A percentile compares a stretch with the other conserved stretches of the same genome.
These are phyloP conservation scores for Alternaria sp. DNA, from an alignment of 2,329 filamentous ascomycete species.

Conservation along the genomic window DNA sequence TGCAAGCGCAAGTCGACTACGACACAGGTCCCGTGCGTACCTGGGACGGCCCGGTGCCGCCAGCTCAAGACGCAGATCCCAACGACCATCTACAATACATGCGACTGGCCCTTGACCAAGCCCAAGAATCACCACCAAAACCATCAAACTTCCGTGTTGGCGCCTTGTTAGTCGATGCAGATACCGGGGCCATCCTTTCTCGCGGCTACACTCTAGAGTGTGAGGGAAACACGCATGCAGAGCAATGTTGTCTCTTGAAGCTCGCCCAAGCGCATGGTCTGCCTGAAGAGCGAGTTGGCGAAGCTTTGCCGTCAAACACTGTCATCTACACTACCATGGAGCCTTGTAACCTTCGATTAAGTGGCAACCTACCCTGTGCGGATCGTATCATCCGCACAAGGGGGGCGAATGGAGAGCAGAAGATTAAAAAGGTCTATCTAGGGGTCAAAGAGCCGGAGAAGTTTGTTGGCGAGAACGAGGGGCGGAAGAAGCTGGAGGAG, in stretches of 20 bases:
- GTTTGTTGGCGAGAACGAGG: slow-evolving; percentile 85
- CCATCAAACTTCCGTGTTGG: slow-evolving; percentile 95
- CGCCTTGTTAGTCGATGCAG: slow-evolving; percentile 76
- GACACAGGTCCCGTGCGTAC: slow-evolving; percentile 26
- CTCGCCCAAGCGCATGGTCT: slow-evolving; percentile 53
- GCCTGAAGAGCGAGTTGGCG: slow-evolving; percentile 63
- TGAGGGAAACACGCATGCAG: slow-evolving; percentile 92
- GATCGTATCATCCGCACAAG: slow-evolving; percentile 72
- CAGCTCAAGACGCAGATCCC: slow-evolving; percentile 29
- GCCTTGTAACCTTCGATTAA: slow-evolving; percentile 77
- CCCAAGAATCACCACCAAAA: slow-evolving; percentile 80
- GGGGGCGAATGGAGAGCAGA: slow-evolving; percentile 56
- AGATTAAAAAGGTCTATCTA: slow-evolving; percentile 81
- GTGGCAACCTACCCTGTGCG: slow-evolving; percentile 79
- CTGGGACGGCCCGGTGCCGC: slow-evolving; percentile 31
- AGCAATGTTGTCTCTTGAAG: slow-evolving; percentile 90
- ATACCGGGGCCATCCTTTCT: slow-evolving; percentile 68
- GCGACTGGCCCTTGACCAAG: slow-evolving; percentile 76
- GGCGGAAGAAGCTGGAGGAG: slow-evolving; percentile 72
- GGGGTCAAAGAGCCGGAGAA: slow-evolving; percentile 89
- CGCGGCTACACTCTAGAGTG: slow-evolving; percentile 93
- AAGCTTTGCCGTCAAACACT: slow-evolving; percentile 61
- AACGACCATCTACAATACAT: slow-evolving; percentile 62
- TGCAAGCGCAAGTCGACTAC: slow-evolving; percentile 32
- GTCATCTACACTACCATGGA: slow-evolving; percentile 93